These are phyloP conservation scores for Populus davidiana DNA, from an alignment of 345 rosid genomes.

Conservation along the genomic window DNA sequence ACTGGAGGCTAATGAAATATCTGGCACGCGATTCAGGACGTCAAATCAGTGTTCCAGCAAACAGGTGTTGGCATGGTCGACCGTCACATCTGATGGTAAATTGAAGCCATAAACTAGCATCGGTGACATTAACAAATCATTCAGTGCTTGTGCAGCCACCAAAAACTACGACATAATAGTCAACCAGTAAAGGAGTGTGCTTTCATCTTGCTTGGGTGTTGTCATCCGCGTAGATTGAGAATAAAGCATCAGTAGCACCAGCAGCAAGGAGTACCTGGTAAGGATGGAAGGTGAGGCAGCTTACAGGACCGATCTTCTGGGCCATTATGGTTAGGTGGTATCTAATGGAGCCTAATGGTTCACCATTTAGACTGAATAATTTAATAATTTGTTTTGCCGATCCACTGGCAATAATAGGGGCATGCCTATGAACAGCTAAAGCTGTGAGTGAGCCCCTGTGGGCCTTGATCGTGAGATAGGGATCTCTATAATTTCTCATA, in stretches of 20 bases:
- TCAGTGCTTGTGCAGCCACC: conserved; percentile 5
- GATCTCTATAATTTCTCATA: conserved; percentile 53
- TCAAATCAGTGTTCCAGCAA: conserved; percentile 11
- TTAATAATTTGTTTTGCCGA: conserved; percentile 79
- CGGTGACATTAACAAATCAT: not conserved
- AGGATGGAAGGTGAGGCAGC: conserved; percentile 95
- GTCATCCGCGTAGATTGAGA: conserved; percentile 71
- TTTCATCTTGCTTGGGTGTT: conserved; percentile 45
- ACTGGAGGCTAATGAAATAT: conserved; percentile 56
- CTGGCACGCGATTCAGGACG: conserved; percentile 29
- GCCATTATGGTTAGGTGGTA: conserved; percentile 83
- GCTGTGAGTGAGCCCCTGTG: conserved; percentile 94
- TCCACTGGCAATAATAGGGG: conserved; percentile 89
- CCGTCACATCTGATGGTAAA: not conserved
- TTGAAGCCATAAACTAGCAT: not conserved
- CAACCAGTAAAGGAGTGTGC: not conserved
- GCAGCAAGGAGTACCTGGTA: conserved; percentile 87
- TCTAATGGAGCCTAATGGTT: conserved; percentile 66
- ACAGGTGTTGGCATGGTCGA: conserved; percentile 5
- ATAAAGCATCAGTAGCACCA: conserved; percentile 83
- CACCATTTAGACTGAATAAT: conserved; percentile 76
- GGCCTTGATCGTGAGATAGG: conserved; percentile 79
- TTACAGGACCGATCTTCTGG: conserved; percentile 94
- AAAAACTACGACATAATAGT: not conserved
- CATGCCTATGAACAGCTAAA: conserved; percentile 94